A percentile compares a stretch with the other conserved stretches of the same genome.
These are phyloP conservation scores for Fusarium sarcochroum DNA, from an alignment of 2,329 filamentous ascomycete genomes.

Conservation along the genomic window DNA sequence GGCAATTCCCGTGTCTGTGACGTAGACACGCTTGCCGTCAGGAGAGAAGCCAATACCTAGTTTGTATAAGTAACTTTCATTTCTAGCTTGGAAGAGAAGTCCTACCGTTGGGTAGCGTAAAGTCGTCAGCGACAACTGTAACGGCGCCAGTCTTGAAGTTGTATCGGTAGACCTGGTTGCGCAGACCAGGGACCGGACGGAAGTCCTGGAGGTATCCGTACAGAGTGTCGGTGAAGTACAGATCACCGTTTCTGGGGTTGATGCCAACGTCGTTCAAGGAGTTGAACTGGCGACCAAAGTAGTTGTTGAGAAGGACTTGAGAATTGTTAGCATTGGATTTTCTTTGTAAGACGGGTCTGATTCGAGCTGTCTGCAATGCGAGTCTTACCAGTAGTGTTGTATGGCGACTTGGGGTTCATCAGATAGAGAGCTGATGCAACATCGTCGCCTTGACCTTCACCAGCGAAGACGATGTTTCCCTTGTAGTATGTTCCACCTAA, in stretches of 20 bases:
- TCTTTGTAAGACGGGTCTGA: rapidly evolving
- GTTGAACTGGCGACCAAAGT: slow-evolving; percentile 71
- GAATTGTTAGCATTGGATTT: neutral
- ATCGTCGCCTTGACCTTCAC: slow-evolving; percentile 63
- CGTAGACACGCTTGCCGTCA: slow-evolving; percentile 65
- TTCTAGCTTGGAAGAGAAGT: rapidly evolving
- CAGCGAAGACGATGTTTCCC: slow-evolving; percentile 63
- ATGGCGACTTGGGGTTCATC: slow-evolving; percentile 56
- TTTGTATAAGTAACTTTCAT: rapidly evolving
- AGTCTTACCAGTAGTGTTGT: slow-evolving; percentile 63
- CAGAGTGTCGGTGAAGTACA: slow-evolving; percentile 74
- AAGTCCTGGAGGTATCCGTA: slow-evolving; percentile 74
- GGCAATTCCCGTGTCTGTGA: slow-evolving; percentile 67
- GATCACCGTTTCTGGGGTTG: slow-evolving; percentile 65
- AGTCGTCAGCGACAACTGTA: slow-evolving; percentile 69
- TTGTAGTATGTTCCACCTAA: slow-evolving; percentile 65
- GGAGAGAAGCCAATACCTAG: slow-evolving; percentile 69
- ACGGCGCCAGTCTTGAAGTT: slow-evolving; percentile 65
- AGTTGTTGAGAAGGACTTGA: slow-evolving; percentile 68
- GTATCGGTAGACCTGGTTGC: slow-evolving; percentile 71
- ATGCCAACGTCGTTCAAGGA: slow-evolving; percentile 71
- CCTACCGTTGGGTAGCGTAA: slow-evolving; percentile 67
- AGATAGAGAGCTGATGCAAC: slow-evolving; percentile 43
- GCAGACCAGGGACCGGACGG: slow-evolving; percentile 65
- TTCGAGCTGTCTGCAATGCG: too few species aligned